phyloP scores from a whole-genome alignment of 805 yeast species.

The Saccharomycopsis lassenensis region DNA sequence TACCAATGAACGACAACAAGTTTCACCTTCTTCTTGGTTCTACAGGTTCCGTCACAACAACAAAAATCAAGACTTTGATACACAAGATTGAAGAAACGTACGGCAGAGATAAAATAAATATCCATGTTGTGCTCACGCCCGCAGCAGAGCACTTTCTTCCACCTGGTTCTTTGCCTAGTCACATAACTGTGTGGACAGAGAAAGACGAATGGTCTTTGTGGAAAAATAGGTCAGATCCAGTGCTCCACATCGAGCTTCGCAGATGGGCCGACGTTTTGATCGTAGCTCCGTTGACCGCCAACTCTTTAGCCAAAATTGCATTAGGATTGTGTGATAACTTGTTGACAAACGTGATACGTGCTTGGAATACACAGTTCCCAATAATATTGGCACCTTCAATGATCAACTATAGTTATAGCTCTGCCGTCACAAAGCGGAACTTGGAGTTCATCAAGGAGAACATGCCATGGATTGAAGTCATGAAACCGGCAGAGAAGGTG shows the following conservation, averaged over 20 bases:
- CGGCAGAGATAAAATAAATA: slow-evolving; percentile 62
- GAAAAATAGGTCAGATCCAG: slow-evolving; percentile 77
- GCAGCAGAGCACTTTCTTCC: slow-evolving; percentile 73
- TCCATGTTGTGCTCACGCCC: slow-evolving; percentile 77
- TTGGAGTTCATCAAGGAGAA: slow-evolving; percentile 68
- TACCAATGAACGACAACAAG: slow-evolving; percentile 78
- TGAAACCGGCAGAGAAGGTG: slow-evolving; percentile 91
- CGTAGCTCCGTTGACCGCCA: slow-evolving; percentile 92
- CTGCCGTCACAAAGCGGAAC: slow-evolving; percentile 80
- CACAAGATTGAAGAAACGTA: slow-evolving; percentile 73
- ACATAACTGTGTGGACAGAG: slow-evolving; percentile 85
- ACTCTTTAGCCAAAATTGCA: slow-evolving; percentile 80
- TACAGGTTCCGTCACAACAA: slow-evolving; percentile 80
- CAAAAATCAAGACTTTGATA: slow-evolving; percentile 68
- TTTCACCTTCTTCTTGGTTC: slow-evolving; percentile 78
- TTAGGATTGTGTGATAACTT: slow-evolving; percentile 89
- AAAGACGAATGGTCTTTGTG: slow-evolving; percentile 92
- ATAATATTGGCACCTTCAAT: slow-evolving; percentile 89
- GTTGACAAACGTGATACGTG: slow-evolving; percentile 80
- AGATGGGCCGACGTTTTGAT: slow-evolving; percentile 94
- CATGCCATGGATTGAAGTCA: slow-evolving; percentile 91
- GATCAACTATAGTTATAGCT: slow-evolving; percentile 87
- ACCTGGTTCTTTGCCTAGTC: slow-evolving; percentile 47
- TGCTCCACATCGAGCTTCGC: slow-evolving; percentile 85
- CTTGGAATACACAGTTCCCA: slow-evolving; percentile 92